Conservation (phyloP, 106 monocot genomes). For the Dioscorea alata region DNA sequence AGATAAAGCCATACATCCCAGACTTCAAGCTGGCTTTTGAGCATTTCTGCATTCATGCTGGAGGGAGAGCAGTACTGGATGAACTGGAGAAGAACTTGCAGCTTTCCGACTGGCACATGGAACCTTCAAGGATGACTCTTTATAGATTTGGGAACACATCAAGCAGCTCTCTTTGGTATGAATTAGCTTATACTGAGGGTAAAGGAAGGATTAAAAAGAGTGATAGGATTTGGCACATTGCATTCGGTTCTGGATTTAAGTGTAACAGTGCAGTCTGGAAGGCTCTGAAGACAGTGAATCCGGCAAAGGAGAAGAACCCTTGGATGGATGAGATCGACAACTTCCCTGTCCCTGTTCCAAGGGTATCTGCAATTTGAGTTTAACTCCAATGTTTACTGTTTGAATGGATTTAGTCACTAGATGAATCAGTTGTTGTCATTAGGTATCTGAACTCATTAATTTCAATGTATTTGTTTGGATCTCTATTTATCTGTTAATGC, state of each 20-base stretch:
- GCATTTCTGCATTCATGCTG: constrained; percentile 62
- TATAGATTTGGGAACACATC: constrained; percentile 21
- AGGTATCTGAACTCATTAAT: too few relatives aligned
- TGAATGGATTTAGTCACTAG: too few relatives aligned
- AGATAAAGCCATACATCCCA: constrained; percentile 43
- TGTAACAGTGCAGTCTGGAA: constrained; percentile 20
- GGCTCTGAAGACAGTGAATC: constrained; percentile 9
- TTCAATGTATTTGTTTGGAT: too few relatives aligned
- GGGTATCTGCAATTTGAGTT: neutral
- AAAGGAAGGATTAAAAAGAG: constrained; percentile 15
- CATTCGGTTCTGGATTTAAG: constrained; percentile 19
- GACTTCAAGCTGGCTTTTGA: constrained; percentile 62
- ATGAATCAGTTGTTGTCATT: too few relatives aligned
- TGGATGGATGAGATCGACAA: constrained; percentile 14
- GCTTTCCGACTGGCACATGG: constrained; percentile 16
- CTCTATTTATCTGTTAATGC: too few relatives aligned
- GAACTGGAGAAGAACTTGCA: constrained; percentile 18
- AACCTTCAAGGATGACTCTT: constrained; percentile 21
- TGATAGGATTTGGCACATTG: constrained; percentile 17
- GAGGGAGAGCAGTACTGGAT: constrained; percentile 31
- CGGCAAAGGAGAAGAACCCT: constrained; percentile 10
- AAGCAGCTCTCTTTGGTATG: constrained; percentile 18
- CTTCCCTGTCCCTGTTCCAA: constrained; percentile 7
- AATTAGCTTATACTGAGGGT: constrained; percentile 9
- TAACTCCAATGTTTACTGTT: too few relatives aligned